Evolutionary conservation across 2,329 filamentous ascomycete species (phyloP).

Genomic region (Beauveria sp.): DNA sequence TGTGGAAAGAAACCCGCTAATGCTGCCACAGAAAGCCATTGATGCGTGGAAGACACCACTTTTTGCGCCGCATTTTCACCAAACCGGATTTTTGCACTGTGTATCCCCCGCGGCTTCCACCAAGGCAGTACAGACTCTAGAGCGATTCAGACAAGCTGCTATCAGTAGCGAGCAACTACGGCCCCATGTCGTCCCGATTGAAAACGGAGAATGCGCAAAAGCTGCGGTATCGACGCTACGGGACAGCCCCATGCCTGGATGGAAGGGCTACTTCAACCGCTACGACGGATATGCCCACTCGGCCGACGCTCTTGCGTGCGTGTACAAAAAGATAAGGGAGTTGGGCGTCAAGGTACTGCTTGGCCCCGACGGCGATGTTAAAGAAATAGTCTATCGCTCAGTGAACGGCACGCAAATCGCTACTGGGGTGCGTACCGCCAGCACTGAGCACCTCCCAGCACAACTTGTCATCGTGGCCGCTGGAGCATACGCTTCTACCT

Average conservation of each 20-base stretch:
- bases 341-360: conserved; percentile 32
- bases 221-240: conserved; percentile 35
- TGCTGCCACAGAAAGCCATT: conserved; percentile 33
- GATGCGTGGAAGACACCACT: conserved; percentile 43
- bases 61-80: conserved; percentile 43
- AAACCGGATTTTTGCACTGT: conserved; percentile 36
- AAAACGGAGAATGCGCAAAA: conserved; percentile 17
- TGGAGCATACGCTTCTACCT: conserved; percentile 39
- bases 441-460: conserved; percentile 18
- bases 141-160: conserved; percentile 2
- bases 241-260: conserved; percentile 40
- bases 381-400: conserved; percentile 19
- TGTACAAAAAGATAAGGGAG: conserved; percentile 34
- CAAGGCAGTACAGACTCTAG: conserved; percentile 39
- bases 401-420: conserved; percentile 12
- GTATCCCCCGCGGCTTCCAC: conserved; percentile 38
- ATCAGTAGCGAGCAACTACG: conserved; percentile 31
- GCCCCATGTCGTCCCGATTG: conserved; percentile 30
- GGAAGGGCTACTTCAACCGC: conserved; percentile 52
- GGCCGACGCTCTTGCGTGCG: conserved; percentile 39
- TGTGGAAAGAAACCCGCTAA: too few species aligned
- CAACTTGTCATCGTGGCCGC: conserved; percentile 42
- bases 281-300: conserved; percentile 52
- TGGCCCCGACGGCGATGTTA: conserved; percentile 20
- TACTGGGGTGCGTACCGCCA: conserved; percentile 19